These are phyloP conservation scores for Citrullus mucosospermus DNA, from an alignment of 306 rosid genomes.

Conservation along the genomic window DNA sequence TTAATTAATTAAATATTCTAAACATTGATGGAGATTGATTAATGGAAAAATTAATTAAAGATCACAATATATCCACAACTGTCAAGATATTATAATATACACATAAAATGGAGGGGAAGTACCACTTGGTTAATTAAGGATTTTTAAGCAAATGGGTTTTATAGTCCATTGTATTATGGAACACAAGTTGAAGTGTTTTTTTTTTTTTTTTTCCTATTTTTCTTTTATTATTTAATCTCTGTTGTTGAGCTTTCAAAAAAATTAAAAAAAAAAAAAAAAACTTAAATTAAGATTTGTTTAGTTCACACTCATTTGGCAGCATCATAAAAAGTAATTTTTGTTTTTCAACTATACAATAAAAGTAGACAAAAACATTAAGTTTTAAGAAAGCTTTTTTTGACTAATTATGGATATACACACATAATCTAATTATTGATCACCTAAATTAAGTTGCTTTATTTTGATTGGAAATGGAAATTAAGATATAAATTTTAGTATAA, in stretches of 20 bases:
- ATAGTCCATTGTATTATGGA: slow-evolving; percentile 14
- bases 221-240: neutral
- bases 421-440: too few relatives aligned
- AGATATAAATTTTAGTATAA: too few relatives aligned
- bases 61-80: neutral
- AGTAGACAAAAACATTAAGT: slow-evolving; percentile 2
- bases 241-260: too few relatives aligned
- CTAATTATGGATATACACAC: neutral
- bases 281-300: slow-evolving; percentile 8
- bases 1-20: neutral
- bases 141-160: slow-evolving; percentile 10
- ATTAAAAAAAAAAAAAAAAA: neutral
- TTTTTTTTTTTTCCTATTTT: neutral
- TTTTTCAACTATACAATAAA: slow-evolving; percentile 6
- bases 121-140: slow-evolving; percentile 15
- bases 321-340: slow-evolving; percentile 33
- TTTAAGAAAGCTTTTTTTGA: neutral
- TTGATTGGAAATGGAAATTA: too few relatives aligned
- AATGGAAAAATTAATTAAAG: neutral
- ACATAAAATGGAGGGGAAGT: neutral
- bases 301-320: slow-evolving; percentile 33
- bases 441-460: too few relatives aligned
- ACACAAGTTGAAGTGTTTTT: slow-evolving; percentile 27
- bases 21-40: neutral
- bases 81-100: neutral